phyloP scores from a whole-genome alignment of 306 rosid genomes.

The Acacia melanoxylon region DNA sequence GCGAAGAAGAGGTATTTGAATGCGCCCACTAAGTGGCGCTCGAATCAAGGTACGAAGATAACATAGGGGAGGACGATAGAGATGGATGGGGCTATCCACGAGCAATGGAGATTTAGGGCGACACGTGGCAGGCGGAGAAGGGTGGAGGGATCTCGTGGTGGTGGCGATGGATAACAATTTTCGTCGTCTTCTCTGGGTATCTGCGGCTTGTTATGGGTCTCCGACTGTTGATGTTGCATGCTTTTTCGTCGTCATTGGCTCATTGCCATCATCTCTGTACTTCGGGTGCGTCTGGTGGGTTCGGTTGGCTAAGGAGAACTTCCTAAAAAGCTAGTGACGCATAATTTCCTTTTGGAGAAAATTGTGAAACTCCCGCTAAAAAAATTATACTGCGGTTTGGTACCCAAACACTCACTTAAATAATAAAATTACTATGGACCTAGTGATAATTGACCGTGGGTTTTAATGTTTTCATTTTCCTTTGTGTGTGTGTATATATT shows the following conservation, averaged over 20 bases:
- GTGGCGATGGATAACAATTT: conserved; percentile 47
- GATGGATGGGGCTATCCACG: conserved; percentile 43
- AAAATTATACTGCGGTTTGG: too few species aligned
- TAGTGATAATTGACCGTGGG: too few species aligned
- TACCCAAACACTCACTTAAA: too few species aligned
- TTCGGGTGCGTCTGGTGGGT: not conserved
- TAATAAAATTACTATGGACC: too few species aligned
- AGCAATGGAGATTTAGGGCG: not conserved
- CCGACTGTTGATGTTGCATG: not conserved
- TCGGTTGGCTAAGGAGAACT: not conserved
- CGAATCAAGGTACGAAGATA: conserved; percentile 36
- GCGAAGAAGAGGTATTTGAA: not conserved
- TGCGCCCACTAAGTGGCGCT: conserved; percentile 9
- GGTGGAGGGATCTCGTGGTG: conserved; percentile 41
- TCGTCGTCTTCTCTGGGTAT: conserved; percentile 28
- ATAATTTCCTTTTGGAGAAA: too few species aligned
- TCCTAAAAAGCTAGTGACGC: not conserved
- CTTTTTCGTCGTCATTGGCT: conserved; percentile 35
- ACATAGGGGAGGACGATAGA: not conserved
- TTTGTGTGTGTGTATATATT: too few species aligned
- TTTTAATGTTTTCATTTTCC: too few species aligned
- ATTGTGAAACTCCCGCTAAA: too few species aligned
- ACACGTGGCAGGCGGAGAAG: conserved; percentile 51
- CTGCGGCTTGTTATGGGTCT: not conserved
- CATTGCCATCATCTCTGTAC: not conserved